phyloP scores from a whole-genome alignment of 2,329 filamentous ascomycete species.

The Aspergillus texensis region DNA sequence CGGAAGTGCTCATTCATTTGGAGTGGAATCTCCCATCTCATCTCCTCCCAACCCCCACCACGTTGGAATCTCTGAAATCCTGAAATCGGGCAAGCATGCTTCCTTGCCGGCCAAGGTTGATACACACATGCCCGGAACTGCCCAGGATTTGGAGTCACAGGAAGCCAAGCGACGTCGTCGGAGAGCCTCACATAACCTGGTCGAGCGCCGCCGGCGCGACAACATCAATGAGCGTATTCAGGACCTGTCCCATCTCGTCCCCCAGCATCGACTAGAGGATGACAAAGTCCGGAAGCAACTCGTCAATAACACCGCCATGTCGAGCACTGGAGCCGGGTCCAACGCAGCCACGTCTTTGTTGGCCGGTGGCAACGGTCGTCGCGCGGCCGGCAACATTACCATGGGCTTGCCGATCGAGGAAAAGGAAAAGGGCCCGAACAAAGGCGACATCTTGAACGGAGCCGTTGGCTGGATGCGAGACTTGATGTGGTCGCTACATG shows the following conservation, averaged over 20 bases:
- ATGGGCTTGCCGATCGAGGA: slow-evolving; percentile 92
- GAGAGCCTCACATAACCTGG: slow-evolving; percentile 92
- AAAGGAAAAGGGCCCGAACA: slow-evolving; percentile 98
- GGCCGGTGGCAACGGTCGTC: slow-evolving; percentile 79
- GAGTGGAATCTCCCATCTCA: slow-evolving; percentile 78
- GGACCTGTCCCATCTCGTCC: slow-evolving; percentile 90
- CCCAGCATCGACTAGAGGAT: slow-evolving; percentile 88
- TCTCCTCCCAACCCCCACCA: slow-evolving; percentile 67
- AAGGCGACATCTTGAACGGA: slow-evolving; percentile 96
- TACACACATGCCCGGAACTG: slow-evolving; percentile 45
- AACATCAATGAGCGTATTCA: slow-evolving; percentile 99
- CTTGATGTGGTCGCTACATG: slow-evolving; percentile 93
- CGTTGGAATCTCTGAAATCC: slow-evolving; percentile 82
- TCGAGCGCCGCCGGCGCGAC: slow-evolving; percentile 90
- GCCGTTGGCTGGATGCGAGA: slow-evolving; percentile 97
- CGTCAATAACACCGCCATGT: slow-evolving; percentile 86
- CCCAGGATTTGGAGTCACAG: slow-evolving; percentile 70
- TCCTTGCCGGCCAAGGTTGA: slow-evolving; percentile 88
- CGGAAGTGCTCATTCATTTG: slow-evolving; percentile 79
- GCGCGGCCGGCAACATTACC: slow-evolving; percentile 86
- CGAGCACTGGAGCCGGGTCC: slow-evolving; percentile 67
- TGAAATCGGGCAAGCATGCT: slow-evolving; percentile 78
- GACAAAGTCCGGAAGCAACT: slow-evolving; percentile 96
- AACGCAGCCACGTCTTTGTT: slow-evolving; percentile 77
- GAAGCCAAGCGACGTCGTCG: slow-evolving; percentile 91